phyloP scores from a whole-genome alignment of 768 basidiomycete genomes.

The Lactarius sp. region DNA sequence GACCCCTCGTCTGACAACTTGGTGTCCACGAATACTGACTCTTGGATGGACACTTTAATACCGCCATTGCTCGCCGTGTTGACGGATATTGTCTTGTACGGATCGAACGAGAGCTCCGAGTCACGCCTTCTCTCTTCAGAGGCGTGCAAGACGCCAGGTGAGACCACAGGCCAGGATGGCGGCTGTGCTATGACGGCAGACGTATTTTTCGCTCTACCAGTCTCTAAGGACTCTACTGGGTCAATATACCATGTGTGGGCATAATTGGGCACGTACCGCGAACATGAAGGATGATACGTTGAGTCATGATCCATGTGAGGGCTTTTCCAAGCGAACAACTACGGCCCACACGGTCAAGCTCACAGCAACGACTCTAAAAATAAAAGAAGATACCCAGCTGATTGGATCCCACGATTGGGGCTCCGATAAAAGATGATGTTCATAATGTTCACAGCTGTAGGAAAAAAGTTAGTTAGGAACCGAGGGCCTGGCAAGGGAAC shows the following conservation, averaged over 20 bases:
- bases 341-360: neutral
- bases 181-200: neutral
- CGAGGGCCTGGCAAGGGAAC: neutral
- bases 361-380: neutral
- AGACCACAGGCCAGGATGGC: neutral
- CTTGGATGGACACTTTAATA: no score
- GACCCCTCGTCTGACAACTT: no score
- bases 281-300: slow-evolving; percentile 35
- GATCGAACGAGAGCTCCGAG: no score
- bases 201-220: slow-evolving; percentile 16
- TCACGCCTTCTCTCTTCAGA: neutral
- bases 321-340: slow-evolving; percentile 35
- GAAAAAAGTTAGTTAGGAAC: neutral
- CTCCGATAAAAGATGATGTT: slow-evolving; percentile 31
- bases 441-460: slow-evolving; percentile 29
- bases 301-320: slow-evolving; percentile 36
- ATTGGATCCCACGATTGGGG: slow-evolving; percentile 24
- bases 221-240: slow-evolving; percentile 20
- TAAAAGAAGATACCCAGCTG: slow-evolving; percentile 16
- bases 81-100: no score
- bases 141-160: neutral
- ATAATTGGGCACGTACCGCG: slow-evolving; percentile 28
- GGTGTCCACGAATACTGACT: no score
- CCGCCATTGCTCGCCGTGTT: no score
- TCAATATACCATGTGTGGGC: neutral